Base-by-base conservation (phyloP, 192 early-diverging fungal species). In the Linnemannia exigua region DNA sequence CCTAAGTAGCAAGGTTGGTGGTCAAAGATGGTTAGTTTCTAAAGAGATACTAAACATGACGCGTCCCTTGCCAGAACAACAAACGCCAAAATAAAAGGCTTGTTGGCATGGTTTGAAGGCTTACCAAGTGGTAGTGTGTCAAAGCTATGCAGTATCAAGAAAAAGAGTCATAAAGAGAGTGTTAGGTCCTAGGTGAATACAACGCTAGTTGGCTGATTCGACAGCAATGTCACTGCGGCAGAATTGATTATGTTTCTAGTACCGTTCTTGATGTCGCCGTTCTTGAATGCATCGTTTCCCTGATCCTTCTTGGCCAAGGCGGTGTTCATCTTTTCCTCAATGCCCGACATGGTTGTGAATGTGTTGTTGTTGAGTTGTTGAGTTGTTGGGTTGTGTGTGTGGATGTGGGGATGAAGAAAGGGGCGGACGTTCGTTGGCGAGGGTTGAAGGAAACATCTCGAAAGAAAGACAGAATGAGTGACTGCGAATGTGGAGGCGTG, bases 261-360 rank as follows among this genome's bases (percentile, higher is more conserved):
- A 89, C 88, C 88, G 72, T 81, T 63, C 38, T 73, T 75, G 17
- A 84, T 71, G 75, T 87, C 79, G 35, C 81, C 84, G 4, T 79
- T 51, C 58, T 89, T 89, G 71, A 87, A 89, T 15, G 74, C 71
- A n/a, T 89, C 88, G 61, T 87, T 87, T 17, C 88, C 88, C 19
- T 28, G 51, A 52, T 89, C 88, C 70, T 89, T 89, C 67, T 81
- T 48, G 20, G 28, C 66, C 14, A 80, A 48, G 8, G 81, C 85
- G 17, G 75, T 70, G 14, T 47, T 47, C 25, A 89, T 79, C 70
- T 87, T 87, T 38, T 87, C 84, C 38, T 85, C 51, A 19, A 85
- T 72, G 38, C 74, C 35, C 50, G 82, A 25, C 76, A 79, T 79
- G 31, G 50, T 36, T 74, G n/a, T 67, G 16, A 6, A 44, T 70